Base-by-base conservation (phyloP, 108 stramenopile genomes). In the Thalassiosira profunda region DNA sequence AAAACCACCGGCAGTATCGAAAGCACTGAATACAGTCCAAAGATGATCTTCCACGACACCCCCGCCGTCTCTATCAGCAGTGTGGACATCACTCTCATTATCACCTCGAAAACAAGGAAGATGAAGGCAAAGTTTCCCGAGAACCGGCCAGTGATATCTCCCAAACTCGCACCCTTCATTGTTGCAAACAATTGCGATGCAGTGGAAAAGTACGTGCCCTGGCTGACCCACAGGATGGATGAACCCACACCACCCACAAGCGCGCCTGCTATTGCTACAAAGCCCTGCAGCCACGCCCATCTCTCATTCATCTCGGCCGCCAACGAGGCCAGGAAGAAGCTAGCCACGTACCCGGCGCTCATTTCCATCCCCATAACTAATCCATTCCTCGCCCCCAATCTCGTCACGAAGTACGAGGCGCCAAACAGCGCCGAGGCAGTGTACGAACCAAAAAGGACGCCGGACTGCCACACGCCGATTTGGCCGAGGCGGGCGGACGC, bases 221-320 rank as follows among this genome's bases (percentile, higher is more conserved):
- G 93, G 14, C 87, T 79, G 15, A 86, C 88, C 93, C 93, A 94
- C 21, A 94, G 71, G 34, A 88, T 81, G 1, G 90, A 88, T 47
- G 80, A 89, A 17, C 90, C 93, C 0, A 90, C 41, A 14, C 93
- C 93, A 7, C 93, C 93, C 36, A 91, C 70, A 0, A 75, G 69
- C 1, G 86, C 88, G 11, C 93, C 90, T 21, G 66, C 20, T 4
- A 82, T 75, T n/a, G 86, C 81, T 5, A 67, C 37, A 33, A 72
- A 21, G 42, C 43, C 23, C 23, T 33, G 37, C 18, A 45, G 8
- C 14, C 8, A 1, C 42, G 18, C 12, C 44, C 9, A 30, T 48
- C 59, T 38, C 49, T 52, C 35, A n/a, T 70, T 34, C 30, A n/a
- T 6, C 42, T 26, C 12, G 54, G 45, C 59, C n/a, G 60, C 8